These are phyloP conservation scores for Apiotrichum siamense DNA, from an alignment of 1,284 basidiomycete species.

Conservation along the genomic window DNA sequence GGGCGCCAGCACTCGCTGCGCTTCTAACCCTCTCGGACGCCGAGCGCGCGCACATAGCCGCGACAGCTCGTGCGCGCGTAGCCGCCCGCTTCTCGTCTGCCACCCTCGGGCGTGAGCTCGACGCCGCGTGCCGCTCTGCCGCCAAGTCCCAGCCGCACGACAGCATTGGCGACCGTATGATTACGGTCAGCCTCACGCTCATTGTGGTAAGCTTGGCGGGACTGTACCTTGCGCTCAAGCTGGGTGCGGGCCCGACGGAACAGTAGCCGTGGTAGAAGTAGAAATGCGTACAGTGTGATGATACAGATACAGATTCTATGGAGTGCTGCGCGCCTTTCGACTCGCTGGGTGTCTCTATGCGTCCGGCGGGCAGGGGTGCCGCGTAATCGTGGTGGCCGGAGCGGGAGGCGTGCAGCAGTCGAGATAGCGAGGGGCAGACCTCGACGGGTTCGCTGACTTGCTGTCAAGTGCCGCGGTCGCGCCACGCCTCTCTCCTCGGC, in stretches of 20 bases:
- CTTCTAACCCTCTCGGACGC: conserved; percentile 55
- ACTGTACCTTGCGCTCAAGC: conserved; percentile 5
- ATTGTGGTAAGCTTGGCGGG: conserved; percentile 5
- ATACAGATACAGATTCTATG: too few species aligned
- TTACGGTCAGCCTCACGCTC: conserved; percentile 11
- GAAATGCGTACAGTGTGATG: conserved; percentile 3
- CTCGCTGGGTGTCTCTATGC: not conserved
- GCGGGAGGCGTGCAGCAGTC: too few species aligned
- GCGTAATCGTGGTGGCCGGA: too few species aligned
- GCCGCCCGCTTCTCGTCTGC: conserved; percentile 56
- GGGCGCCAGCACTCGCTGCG: conserved; percentile 62
- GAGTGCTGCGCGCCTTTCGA: not conserved
- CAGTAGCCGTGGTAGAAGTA: not conserved
- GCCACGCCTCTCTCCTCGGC: too few species aligned
- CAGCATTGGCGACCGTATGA: conserved; percentile 34
- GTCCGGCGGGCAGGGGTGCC: too few species aligned
- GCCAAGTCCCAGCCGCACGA: conserved; percentile 33
- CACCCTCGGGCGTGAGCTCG: conserved; percentile 64
- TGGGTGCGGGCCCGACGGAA: not conserved
- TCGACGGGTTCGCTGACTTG: too few species aligned
- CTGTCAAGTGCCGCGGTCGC: too few species aligned
- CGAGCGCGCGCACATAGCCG: conserved; percentile 54
- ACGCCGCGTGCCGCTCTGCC: conserved; percentile 56
- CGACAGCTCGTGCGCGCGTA: conserved; percentile 58
- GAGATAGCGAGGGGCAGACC: too few species aligned